Conservation (phyloP, 805 yeast species). For the Lipomyces lipofer region DNA sequence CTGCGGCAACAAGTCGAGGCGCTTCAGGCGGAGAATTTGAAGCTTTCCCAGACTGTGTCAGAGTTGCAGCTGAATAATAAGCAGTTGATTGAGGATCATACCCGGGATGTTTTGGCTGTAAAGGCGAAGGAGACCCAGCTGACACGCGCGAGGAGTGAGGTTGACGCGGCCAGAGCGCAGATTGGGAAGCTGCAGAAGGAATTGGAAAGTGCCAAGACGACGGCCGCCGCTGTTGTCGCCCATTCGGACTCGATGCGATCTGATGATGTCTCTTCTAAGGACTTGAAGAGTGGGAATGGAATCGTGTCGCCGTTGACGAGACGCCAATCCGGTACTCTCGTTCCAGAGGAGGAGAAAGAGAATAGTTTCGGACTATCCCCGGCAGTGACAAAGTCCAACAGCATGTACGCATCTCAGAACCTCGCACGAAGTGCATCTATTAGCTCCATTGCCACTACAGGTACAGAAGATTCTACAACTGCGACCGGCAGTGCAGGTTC, state of each 20-base stretch:
- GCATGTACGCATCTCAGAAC: background rate
- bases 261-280: background rate
- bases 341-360: slow-evolving; percentile 23
- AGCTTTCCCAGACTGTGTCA: slow-evolving; percentile 41
- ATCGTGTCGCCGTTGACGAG: background rate
- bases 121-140: slow-evolving; percentile 73
- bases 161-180: slow-evolving; percentile 57
- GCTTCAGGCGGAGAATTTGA: slow-evolving; percentile 38
- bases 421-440: slow-evolving; percentile 2
- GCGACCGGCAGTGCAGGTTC: slow-evolving; percentile 16
- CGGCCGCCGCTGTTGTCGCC: slow-evolving; percentile 8
- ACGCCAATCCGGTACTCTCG: background rate
- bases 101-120: slow-evolving; percentile 51
- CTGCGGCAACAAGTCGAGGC: slow-evolving; percentile 39
- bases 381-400: background rate
- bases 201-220: slow-evolving; percentile 45
- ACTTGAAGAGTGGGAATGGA: background rate
- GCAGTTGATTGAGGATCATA: slow-evolving; percentile 51
- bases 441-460: slow-evolving; percentile 1
- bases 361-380: slow-evolving; percentile 10
- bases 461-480: slow-evolving; percentile 3
- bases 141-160: slow-evolving; percentile 58
- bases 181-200: slow-evolving; percentile 43
- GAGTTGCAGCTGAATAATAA: slow-evolving; percentile 38
- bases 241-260: background rate